Conservation (phyloP, 2,329 filamentous ascomycete species). For the Parastagonospora avenae region DNA sequence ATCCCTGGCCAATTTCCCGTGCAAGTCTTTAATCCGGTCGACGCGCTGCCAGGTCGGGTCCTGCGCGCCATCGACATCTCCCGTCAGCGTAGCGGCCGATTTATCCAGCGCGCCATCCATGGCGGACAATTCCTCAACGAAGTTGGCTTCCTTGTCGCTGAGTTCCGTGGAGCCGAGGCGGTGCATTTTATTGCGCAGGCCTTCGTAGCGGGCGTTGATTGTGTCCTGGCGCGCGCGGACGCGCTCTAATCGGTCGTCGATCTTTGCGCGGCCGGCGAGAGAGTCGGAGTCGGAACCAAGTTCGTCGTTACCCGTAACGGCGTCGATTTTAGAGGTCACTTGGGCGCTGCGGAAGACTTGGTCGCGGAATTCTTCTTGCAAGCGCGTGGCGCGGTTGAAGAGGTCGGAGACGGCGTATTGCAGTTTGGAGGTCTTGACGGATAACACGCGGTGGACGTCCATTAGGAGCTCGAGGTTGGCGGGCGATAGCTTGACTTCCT, state of each 20-base stretch:
- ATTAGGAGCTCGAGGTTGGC: constrained; percentile 74
- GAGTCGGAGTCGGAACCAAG: constrained; percentile 49
- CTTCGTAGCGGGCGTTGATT: constrained; percentile 65
- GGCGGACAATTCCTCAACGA: constrained; percentile 60
- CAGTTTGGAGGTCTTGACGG: constrained; percentile 70
- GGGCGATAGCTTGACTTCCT: constrained; percentile 72
- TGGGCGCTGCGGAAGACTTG: constrained; percentile 71
- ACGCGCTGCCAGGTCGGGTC: constrained; percentile 59
- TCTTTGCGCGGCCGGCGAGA: constrained; percentile 58
- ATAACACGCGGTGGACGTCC: constrained; percentile 72
- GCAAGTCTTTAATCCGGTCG: constrained; percentile 60
- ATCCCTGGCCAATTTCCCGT: constrained; percentile 54
- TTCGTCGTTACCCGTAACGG: constrained; percentile 65
- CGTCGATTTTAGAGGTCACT: constrained; percentile 69
- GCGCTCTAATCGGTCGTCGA: constrained; percentile 63
- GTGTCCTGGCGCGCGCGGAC: constrained; percentile 63
- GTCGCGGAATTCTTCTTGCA: constrained; percentile 69
- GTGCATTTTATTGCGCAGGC: constrained; percentile 57
- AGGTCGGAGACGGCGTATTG: constrained; percentile 74
- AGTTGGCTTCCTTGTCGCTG: constrained; percentile 66
- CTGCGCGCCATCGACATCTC: constrained; percentile 38
- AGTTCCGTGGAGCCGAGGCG: constrained; percentile 60
- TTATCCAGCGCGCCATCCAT: constrained; percentile 49
- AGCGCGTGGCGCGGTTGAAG: constrained; percentile 71
- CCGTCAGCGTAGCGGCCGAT: constrained; percentile 32